phyloP scores from a whole-genome alignment of 2,329 filamentous ascomycete genomes.

The Nemania abortiva region DNA sequence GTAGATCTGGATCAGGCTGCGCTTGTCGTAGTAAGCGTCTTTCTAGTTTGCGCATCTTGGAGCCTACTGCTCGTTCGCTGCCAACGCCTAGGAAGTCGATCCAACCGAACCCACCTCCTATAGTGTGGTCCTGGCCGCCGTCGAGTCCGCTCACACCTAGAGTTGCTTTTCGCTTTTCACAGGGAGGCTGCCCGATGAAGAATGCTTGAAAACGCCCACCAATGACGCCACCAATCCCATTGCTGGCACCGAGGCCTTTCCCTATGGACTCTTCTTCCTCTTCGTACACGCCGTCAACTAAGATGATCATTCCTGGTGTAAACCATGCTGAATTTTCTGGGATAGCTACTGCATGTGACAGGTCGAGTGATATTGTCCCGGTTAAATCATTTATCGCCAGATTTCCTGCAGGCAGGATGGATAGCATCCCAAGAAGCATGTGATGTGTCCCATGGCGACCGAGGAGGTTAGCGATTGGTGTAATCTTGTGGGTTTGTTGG shows the following conservation, averaged over 20 bases:
- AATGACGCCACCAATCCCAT: conserved; percentile 88
- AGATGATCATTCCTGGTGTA: conserved; percentile 92
- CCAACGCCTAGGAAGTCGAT: conserved; percentile 95
- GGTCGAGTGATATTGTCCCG: conserved; percentile 86
- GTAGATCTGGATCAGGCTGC: conserved; percentile 46
- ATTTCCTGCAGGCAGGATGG: conserved; percentile 82
- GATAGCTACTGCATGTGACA: conserved; percentile 83
- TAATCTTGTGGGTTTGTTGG: conserved; percentile 85
- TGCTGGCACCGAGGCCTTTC: conserved; percentile 78
- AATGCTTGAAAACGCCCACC: conserved; percentile 93
- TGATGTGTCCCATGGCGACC: conserved; percentile 87
- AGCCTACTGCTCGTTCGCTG: conserved; percentile 85
- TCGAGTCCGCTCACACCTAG: conserved; percentile 76
- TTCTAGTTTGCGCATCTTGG: conserved; percentile 86
- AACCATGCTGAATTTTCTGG: conserved; percentile 93
- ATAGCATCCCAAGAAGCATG: conserved; percentile 86
- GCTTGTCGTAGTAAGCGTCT: conserved; percentile 68
- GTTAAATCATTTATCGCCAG: conserved; percentile 88
- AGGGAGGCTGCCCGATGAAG: conserved; percentile 90
- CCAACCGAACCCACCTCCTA: conserved; percentile 92
- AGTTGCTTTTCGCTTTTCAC: conserved; percentile 83
- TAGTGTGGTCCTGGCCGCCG: conserved; percentile 69
- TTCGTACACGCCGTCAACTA: conserved; percentile 96
- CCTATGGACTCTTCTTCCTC: conserved; percentile 83
- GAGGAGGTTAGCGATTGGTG: conserved; percentile 80